phyloP scores from a whole-genome alignment of 108 stramenopile genomes.

The Thalassiosira profunda region DNA sequence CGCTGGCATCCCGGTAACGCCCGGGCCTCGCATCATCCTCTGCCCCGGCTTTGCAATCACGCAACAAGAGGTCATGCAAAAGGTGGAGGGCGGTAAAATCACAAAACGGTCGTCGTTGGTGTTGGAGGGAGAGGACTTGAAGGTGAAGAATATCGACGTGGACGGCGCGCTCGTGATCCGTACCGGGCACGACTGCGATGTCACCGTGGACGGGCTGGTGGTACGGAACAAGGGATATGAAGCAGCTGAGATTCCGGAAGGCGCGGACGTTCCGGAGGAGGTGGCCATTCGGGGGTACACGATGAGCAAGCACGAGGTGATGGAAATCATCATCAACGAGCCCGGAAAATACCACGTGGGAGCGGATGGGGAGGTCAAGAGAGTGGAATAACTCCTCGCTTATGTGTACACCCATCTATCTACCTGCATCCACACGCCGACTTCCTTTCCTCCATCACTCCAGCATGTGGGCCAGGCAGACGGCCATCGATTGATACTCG shows the following conservation, averaged over 20 bases:
- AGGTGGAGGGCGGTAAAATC: constrained; percentile 77
- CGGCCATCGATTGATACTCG: no score
- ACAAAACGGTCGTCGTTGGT: constrained; percentile 78
- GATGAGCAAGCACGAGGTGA: constrained; percentile 77
- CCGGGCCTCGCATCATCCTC: constrained; percentile 85
- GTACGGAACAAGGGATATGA: constrained; percentile 87
- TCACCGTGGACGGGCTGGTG: constrained; percentile 77
- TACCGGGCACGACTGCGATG: constrained; percentile 65
- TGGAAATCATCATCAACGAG: constrained; percentile 77
- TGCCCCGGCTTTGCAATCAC: constrained; percentile 83
- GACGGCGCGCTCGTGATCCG: constrained; percentile 89
- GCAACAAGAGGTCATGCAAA: constrained; percentile 73
- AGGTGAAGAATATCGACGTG: constrained; percentile 76
- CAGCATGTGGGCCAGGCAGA: no score
- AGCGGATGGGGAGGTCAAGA: constrained; percentile 66
- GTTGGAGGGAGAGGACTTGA: constrained; percentile 76
- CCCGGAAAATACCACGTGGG: constrained; percentile 81
- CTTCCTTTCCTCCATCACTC: no score
- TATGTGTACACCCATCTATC: no score
- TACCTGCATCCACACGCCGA: no score
- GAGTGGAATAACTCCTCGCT: constrained; percentile 29
- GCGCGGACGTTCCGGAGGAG: constrained; percentile 71
- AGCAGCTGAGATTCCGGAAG: constrained; percentile 63
- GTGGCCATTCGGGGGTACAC: constrained; percentile 90
- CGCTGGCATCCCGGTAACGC: constrained; percentile 83